Base-by-base conservation (phyloP, 2,329 filamentous ascomycete species). In the Chrysosporium queenslandicum region DNA sequence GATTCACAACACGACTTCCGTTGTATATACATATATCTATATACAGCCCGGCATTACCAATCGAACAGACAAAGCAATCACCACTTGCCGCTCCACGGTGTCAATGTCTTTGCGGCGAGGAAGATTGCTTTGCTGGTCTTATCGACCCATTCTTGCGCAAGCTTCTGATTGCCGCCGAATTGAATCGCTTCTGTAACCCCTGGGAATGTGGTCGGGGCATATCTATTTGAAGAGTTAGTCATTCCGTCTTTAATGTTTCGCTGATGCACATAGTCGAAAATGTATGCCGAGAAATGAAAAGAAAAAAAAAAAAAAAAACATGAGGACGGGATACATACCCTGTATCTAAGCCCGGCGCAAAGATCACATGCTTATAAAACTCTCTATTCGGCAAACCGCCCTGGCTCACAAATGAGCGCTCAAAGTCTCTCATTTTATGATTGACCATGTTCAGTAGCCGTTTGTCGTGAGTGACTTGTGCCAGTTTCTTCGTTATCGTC, bases 351-450 rank as follows among this genome's bases (percentile, higher is more conserved):
- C 73, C 73, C 4, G 73, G 73, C 6, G 73, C 72, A 53, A 73
- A 74, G 18, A 74, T 66, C 7, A 72, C 63, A 57, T 76, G 66
- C 55, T 70, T 70, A 58, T 69, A 75, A 56, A 71, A 75, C 55
- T 71, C 67, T 12, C 73, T 59, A 1, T 65, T 67, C 0, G 71
- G 69, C 30, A 75, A 56, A 11, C 73, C 73, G n/a, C 71, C 71
- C 50, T 74, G 69, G 18, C 60, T 66, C 2, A 71, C 68, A 54
- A 76, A 75, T 0, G 69, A 71, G 6, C 73, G 63, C 25, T 68
- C 67, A 60, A 74, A 74, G 51, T 74, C 71, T 8, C 71, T 62
- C 43, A 69, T 68, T 58, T 74, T 74, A 54, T 66, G 61, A 58
- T 76, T 76, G n/a, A 71, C 64, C 2, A 64, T 42, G 50, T 58